phyloP scores from a whole-genome alignment of 108 stramenopile genomes.

The Tribonema minus region DNA sequence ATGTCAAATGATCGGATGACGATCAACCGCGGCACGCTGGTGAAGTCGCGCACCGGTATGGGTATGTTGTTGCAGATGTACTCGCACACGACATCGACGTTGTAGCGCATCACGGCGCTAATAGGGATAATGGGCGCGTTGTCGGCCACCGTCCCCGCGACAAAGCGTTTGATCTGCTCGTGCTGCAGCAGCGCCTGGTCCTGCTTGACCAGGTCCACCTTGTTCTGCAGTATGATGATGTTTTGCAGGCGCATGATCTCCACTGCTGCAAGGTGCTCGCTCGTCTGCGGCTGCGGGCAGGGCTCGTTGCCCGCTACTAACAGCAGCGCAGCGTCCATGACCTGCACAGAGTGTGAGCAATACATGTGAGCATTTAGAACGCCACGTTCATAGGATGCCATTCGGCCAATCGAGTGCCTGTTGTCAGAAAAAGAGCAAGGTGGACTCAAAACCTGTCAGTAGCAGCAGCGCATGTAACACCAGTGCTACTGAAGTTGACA shows the following conservation, averaged over 20 bases:
- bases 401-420: no score
- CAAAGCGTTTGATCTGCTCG: conserved; percentile 82
- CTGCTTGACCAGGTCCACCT: conserved; percentile 98
- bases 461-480: no score
- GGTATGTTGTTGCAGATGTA: conserved; percentile 93
- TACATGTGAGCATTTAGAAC: no score
- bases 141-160: conserved; percentile 95
- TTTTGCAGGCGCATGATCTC: conserved; percentile 99
- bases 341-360: not conserved
- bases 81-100: conserved; percentile 98
- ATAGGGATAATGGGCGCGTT: conserved; percentile 95
- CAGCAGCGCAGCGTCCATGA: conserved; percentile 98
- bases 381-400: no score
- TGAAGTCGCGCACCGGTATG: conserved; percentile 87
- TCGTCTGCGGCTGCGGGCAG: conserved; percentile 99
- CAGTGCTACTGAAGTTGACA: no score
- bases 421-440: no score
- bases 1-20: conserved; percentile 99
- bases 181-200: conserved; percentile 93
- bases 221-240: conserved; percentile 98
- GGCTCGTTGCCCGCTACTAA: conserved; percentile 96
- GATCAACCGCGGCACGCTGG: conserved; percentile 83
- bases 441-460: no score
- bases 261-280: conserved; percentile 98
- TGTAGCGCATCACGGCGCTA: conserved; percentile 94